A percentile compares a stretch with the other conserved stretches of the same genome.
Evolutionary conservation across 768 basidiomycete species (phyloP).

Genomic region (Dentipellis sp.): DNA sequence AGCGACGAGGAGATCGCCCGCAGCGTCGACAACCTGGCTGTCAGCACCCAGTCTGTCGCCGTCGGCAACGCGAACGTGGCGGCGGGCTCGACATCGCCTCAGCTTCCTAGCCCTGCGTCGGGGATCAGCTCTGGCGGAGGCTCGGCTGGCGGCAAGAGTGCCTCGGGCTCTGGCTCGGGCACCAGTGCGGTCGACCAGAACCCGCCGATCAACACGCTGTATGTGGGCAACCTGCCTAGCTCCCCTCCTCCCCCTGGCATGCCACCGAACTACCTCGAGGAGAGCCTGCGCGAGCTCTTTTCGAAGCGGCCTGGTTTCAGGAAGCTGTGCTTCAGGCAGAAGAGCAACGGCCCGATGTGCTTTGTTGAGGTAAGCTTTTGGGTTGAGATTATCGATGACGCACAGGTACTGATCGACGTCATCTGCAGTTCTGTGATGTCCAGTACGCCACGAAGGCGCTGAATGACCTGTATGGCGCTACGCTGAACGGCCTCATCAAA

Average conservation of each 20-base stretch:
- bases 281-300: slow-evolving; percentile 78
- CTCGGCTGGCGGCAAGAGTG: slow-evolving; percentile 14
- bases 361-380: slow-evolving; percentile 75
- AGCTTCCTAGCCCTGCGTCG: slow-evolving; percentile 69
- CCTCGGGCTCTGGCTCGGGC: slow-evolving; percentile 22
- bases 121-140: slow-evolving; percentile 19
- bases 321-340: slow-evolving; percentile 90
- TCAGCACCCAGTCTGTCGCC: slow-evolving; percentile 29
- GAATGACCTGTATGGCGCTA: slow-evolving; percentile 83
- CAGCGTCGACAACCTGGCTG: slow-evolving; percentile 32
- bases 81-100: slow-evolving; percentile 53
- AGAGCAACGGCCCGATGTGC: slow-evolving; percentile 98
- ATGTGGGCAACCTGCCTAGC: slow-evolving; percentile 95
- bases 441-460: slow-evolving; percentile 77
- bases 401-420: neutral
- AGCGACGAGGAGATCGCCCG: slow-evolving; percentile 27
- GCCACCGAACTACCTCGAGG: slow-evolving; percentile 78
- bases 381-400: neutral
- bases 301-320: slow-evolving; percentile 74
- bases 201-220: slow-evolving; percentile 86
- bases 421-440: slow-evolving; percentile 80
- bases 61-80: slow-evolving; percentile 14
- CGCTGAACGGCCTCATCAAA: slow-evolving; percentile 86
- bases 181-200: slow-evolving; percentile 28
- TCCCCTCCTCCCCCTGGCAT: slow-evolving; percentile 62